Evolutionary conservation across 1,284 basidiomycete genomes (phyloP).

Genomic region (Rhodotorula sp.): DNA sequence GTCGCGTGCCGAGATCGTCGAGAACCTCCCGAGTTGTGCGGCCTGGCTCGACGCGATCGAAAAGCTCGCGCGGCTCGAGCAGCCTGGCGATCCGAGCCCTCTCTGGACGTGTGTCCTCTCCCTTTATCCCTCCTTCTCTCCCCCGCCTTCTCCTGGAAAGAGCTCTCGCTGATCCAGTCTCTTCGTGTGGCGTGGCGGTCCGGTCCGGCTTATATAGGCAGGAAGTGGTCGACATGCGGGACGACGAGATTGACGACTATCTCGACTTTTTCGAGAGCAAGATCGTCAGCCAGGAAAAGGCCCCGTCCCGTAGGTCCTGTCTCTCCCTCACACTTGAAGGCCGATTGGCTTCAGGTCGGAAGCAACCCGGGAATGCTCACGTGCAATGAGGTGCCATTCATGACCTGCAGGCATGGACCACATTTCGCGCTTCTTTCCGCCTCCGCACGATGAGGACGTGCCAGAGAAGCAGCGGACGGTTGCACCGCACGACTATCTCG

Average conservation of each 20-base stretch:
- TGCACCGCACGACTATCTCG: background rate
- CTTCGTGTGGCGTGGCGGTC: background rate
- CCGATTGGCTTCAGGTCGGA: too few relatives aligned
- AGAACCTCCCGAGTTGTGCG: constrained; percentile 11
- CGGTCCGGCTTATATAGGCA: constrained; percentile 16
- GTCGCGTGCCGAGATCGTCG: background rate
- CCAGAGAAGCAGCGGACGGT: too few relatives aligned
- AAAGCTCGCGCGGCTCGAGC: background rate
- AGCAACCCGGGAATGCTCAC: too few relatives aligned
- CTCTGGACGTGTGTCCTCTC: constrained; percentile 21
- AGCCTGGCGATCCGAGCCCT: constrained; percentile 7
- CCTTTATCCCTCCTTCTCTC: background rate
- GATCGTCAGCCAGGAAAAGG: constrained; percentile 24
- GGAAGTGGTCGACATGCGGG: constrained; percentile 17
- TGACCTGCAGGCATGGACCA: background rate
- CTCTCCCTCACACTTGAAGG: too few relatives aligned
- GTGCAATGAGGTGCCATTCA: background rate
- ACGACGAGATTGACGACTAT: constrained; percentile 37
- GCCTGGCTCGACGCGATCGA: constrained; percentile 26
- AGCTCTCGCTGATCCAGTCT: background rate
- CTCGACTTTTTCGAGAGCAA: constrained; percentile 38
- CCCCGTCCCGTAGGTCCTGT: constrained; percentile 12
- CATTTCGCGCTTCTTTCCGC: constrained; percentile 21
- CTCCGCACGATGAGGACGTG: background rate
- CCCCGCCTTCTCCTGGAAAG: too few relatives aligned